Percentiles rank a stretch among this genome's conserved stretches.
These are phyloP conservation scores for Laburnicola sp. DNA, from an alignment of 2,329 filamentous ascomycete genomes.

Conservation along the genomic window DNA sequence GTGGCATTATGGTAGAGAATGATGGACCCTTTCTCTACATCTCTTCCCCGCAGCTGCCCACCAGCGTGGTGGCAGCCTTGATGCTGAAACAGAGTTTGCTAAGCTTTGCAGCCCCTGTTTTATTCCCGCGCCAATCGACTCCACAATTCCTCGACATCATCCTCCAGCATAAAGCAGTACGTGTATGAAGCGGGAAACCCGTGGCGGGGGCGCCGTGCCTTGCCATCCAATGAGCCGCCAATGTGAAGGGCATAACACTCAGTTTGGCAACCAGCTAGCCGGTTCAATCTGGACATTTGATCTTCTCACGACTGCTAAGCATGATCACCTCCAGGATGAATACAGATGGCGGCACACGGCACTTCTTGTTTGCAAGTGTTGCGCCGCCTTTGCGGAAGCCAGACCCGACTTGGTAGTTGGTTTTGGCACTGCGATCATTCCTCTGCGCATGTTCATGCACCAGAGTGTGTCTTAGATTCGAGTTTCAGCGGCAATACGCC, in stretches of 20 bases:
- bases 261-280: slow-evolving; percentile 19
- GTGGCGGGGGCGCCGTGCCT: slow-evolving; percentile 18
- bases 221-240: slow-evolving; percentile 26
- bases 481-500: slow-evolving; percentile 21
- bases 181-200: slow-evolving; percentile 35
- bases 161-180: slow-evolving; percentile 30
- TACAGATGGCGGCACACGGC: slow-evolving; percentile 21
- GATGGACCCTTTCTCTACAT: neutral
- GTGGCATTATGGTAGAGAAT: neutral
- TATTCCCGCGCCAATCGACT: slow-evolving; percentile 21
- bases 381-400: slow-evolving; percentile 20
- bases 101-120: slow-evolving; percentile 21
- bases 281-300: slow-evolving; percentile 12
- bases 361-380: slow-evolving; percentile 21
- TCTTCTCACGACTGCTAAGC: slow-evolving; percentile 14
- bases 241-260: slow-evolving; percentile 12
- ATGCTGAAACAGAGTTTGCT: slow-evolving; percentile 28
- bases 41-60: neutral
- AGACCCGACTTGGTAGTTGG: slow-evolving; percentile 13
- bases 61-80: slow-evolving; percentile 8
- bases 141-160: slow-evolving; percentile 36
- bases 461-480: slow-evolving; percentile 24
- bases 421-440: slow-evolving; percentile 23
- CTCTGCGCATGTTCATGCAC: slow-evolving; percentile 27
- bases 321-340: slow-evolving; percentile 15